Evolutionary conservation across 352 stramenopile genomes (phyloP), one percentile per base, ranked within the genome.

Genomic region (Pythium aristosporum): DNA sequence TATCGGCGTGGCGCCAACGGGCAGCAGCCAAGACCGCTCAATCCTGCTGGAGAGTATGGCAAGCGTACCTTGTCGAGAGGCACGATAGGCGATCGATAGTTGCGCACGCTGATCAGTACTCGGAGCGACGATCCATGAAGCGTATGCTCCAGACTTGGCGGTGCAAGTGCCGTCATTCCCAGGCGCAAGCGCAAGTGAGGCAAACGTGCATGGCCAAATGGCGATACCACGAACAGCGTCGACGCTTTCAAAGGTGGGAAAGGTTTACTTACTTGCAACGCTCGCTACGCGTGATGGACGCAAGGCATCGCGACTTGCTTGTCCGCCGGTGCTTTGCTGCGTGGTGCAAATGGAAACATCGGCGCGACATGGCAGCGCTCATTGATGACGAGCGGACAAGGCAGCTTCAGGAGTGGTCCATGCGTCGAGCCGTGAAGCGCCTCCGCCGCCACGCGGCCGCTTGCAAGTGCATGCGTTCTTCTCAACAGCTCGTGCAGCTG

Each of bases 41-140:
- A 5, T 23, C n/a, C 1, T 64, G 37, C 42, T 69, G 62, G 62
- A 49, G 20, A n/a, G 54, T 30, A 1, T 69, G 62, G 62, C 48
- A 12, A 15, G 9, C 1, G 11, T 69, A 51, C 18, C 16, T 64
- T 36, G n/a, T 25, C 1, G 10, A 42, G 5, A 41, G 52, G 11
- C 55, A 60, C 18, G 48, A 60, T 2, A 46, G n/a, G 9, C 20
- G n/a, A 20, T 3, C 18, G 5, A 7, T 16, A 0, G 8, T 49
- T 21, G 15, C 23, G 8, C 18, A 58, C 18, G 55, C 62, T 1
- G n/a, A 20, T 16, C 55, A 39, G 25, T 46, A 59, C n/a, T 55
- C 30, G 10, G 15, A 43, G 8, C 53, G 37, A 8, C 28, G 10
- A 30, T 15, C n/a, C 0, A 16, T 69, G 2, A 41, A 20, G 11